Conservation (phyloP, 495 filamentous ascomycete genomes). For the Aspergillus indologenus region DNA sequence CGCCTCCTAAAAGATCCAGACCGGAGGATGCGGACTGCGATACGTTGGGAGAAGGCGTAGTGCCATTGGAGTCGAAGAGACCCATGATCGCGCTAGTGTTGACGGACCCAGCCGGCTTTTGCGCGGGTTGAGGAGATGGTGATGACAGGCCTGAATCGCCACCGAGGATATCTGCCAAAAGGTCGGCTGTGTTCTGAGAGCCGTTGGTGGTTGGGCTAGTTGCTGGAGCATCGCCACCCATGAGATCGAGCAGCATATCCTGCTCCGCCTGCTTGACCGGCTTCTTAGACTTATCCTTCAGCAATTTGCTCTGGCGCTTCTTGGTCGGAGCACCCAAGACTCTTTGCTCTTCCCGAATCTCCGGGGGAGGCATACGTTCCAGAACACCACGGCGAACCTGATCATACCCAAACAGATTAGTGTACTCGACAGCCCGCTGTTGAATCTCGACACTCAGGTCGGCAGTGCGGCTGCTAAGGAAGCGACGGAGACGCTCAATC, state of each 20-base stretch:
- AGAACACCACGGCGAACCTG: constrained; percentile 85
- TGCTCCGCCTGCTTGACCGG: constrained; percentile 76
- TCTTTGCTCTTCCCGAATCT: constrained; percentile 90
- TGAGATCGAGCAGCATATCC: constrained; percentile 87
- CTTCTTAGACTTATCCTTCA: constrained; percentile 72
- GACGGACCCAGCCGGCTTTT: constrained; percentile 36
- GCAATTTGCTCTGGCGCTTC: constrained; percentile 70
- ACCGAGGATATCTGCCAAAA: constrained; percentile 80
- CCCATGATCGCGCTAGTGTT: constrained; percentile 84
- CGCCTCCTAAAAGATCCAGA: constrained; percentile 46
- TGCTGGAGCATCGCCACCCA: constrained; percentile 70
- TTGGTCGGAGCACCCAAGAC: constrained; percentile 81
- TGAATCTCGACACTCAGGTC: constrained; percentile 93
- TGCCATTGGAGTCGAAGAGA: constrained; percentile 55
- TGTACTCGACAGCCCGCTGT: constrained; percentile 91
- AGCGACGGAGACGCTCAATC: constrained; percentile 75
- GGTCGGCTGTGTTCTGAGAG: constrained; percentile 72
- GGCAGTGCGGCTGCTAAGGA: constrained; percentile 70
- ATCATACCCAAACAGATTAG: constrained; percentile 87
- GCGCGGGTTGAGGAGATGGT: constrained; percentile 52
- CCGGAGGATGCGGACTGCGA: constrained; percentile 40
- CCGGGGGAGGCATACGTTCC: constrained; percentile 95
- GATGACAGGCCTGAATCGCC: constrained; percentile 48
- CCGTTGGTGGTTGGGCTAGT: constrained; percentile 57
- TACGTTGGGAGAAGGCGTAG: constrained; percentile 37